phyloP scores from a whole-genome alignment of 768 basidiomycete species.

The Mycena leptocephala region DNA sequence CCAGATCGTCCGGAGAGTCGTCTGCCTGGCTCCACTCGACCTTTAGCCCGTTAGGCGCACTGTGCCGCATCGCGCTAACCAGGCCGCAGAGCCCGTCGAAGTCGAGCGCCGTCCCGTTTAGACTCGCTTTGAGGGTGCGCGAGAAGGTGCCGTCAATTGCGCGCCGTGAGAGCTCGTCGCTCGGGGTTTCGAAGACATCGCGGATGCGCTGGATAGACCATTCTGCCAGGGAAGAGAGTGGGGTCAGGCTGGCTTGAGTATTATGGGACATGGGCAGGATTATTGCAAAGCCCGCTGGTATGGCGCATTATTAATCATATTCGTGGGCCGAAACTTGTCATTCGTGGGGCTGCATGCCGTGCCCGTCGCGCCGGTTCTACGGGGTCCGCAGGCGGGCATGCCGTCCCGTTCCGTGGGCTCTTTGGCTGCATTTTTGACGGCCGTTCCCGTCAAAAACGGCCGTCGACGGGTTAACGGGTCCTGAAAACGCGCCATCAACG shows the following conservation, averaged over 20 bases:
- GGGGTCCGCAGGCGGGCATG: too few species aligned
- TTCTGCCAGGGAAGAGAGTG: slow-evolving; percentile 59
- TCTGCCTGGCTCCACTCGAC: slow-evolving; percentile 67
- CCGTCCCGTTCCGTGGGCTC: too few species aligned
- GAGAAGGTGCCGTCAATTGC: slow-evolving; percentile 66
- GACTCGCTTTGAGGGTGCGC: slow-evolving; percentile 52
- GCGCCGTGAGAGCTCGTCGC: slow-evolving; percentile 57
- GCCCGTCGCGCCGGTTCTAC: too few species aligned
- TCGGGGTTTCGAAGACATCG: slow-evolving; percentile 65
- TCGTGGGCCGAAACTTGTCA: neutral
- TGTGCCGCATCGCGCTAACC: slow-evolving; percentile 60
- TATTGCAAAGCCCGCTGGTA: neutral
- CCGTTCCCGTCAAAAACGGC: too few species aligned
- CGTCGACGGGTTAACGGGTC: too few species aligned
- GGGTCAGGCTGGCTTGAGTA: neutral
- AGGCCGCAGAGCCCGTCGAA: slow-evolving; percentile 58
- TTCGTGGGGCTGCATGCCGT: neutral
- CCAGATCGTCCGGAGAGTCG: slow-evolving; percentile 59
- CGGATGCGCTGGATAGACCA: slow-evolving; percentile 69
- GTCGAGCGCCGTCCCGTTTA: slow-evolving; percentile 62
- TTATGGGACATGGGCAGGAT: neutral
- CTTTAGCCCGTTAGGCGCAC: slow-evolving; percentile 56
- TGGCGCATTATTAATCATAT: neutral
- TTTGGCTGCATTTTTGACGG: too few species aligned
- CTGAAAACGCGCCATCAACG: too few species aligned